Conservation (phyloP, 164 flowering plant species). For the Amborella trichopoda region DNA sequence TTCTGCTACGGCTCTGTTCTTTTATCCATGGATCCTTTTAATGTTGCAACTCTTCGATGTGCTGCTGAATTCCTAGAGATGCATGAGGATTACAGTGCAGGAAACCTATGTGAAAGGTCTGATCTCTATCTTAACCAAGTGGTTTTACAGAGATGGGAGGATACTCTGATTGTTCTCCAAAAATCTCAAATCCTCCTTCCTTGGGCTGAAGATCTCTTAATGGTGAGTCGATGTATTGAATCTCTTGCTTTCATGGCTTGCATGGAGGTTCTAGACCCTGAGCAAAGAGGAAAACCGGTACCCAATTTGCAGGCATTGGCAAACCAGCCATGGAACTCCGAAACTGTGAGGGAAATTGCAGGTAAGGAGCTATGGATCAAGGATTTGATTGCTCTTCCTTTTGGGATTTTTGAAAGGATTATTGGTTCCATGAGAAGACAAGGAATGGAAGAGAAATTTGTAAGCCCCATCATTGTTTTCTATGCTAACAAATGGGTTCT, state of each 20-base stretch:
- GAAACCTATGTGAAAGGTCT: slow-evolving; percentile 61
- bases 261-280: slow-evolving; percentile 96
- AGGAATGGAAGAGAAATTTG: slow-evolving; percentile 90
- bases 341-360: slow-evolving; percentile 34
- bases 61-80: slow-evolving; percentile 86
- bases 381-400: slow-evolving; percentile 73
- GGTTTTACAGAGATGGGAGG: slow-evolving; percentile 81
- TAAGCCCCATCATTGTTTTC: slow-evolving; percentile 67
- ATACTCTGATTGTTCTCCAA: slow-evolving; percentile 74
- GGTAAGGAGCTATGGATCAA: slow-evolving; percentile 67
- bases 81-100: slow-evolving; percentile 51
- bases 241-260: slow-evolving; percentile 94
- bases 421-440: slow-evolving; percentile 75
- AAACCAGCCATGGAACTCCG: slow-evolving; percentile 45
- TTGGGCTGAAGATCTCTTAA: slow-evolving; percentile 66
- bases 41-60: slow-evolving; percentile 69
- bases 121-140: slow-evolving; percentile 84
- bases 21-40: slow-evolving; percentile 64
- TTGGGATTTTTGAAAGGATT: slow-evolving; percentile 63
- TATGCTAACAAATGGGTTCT: slow-evolving; percentile 77
- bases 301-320: slow-evolving; percentile 40
- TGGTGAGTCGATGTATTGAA: slow-evolving; percentile 86
- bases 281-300: slow-evolving; percentile 53
- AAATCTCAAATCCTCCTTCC: slow-evolving; percentile 66
- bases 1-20: slow-evolving; percentile 67